Base-by-base conservation (phyloP, 306 rosid genomes). In the Ammopiptanthus mongolicus region DNA sequence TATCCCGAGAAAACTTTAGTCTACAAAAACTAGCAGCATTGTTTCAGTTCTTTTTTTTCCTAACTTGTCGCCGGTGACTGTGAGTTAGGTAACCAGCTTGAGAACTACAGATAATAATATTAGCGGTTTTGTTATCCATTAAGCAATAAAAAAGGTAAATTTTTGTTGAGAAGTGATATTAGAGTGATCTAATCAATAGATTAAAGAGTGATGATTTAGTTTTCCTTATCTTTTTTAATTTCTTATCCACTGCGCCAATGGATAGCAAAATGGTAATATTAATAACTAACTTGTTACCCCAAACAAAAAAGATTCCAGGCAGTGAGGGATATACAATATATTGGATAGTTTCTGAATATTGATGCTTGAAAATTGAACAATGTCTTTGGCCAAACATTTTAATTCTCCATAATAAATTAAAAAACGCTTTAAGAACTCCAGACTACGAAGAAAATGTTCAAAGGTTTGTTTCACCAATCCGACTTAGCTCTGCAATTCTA, bases 1-100 rank as follows among this genome's bases (percentile, higher is more conserved):
- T 57, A 60, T 65, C 76, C 18, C 47, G n/a, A 65, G 22, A 18
- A 56, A 61, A 65, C 75, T 79, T 29, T 53, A 60, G 71, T 53
- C 61, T 62, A 48, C 41, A n/a, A 55, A 55, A 69, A 36, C 51
- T 57, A 19, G 25, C 17, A 37, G 47, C 19, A 44, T 50, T 22
- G 41, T 47, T 66, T 47, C 14, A 22, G 33, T 37, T 37, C 28
- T 25, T 25, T 25, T 25, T 46, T 28, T 72, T 10, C 21, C 46
- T 22, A 44, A 53, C 11, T 47, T 48, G 21, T 5, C 8, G 36
- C 55, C 61, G 14, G 61, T 22, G 31, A 48, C 69, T 44, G 25
- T 15, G 69, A 64, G 36, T 44, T 36, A 5, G 21, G 41, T 50
- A 28, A 60, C 52, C 33, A 59, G 22, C 41, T 22, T 48, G 46